Percentiles rank a stretch among this genome's conserved stretches.
These are phyloP conservation scores for Macrotyloma uniflorum DNA, from an alignment of 306 rosid genomes.

Conservation along the genomic window DNA sequence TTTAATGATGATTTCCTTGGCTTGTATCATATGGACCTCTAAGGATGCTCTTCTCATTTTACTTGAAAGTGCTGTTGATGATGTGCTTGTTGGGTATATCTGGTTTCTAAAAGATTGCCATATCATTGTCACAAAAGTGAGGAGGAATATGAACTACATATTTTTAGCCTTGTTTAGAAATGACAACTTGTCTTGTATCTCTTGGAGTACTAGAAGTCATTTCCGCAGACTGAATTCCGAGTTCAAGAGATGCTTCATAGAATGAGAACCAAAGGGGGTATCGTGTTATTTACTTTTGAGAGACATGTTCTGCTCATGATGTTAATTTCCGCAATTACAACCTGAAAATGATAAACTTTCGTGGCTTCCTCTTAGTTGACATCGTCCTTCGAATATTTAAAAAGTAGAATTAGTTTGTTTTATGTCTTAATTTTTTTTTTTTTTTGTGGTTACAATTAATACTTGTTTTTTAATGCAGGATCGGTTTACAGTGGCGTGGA, in stretches of 20 bases:
- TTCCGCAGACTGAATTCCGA: constrained; percentile 1
- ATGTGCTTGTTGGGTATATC: neutral
- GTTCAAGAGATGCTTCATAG: neutral
- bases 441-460: constrained; percentile 27
- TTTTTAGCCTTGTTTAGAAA: constrained; percentile 5
- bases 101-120: constrained; percentile 26
- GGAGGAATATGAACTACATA: neutral
- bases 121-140: constrained; percentile 4
- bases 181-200: neutral
- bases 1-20: neutral
- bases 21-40: constrained; percentile 23
- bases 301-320: constrained; percentile 7
- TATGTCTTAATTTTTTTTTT: neutral
- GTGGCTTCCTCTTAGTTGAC: constrained; percentile 8
- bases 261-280: constrained; percentile 18
- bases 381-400: constrained; percentile 16
- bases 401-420: neutral
- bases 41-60: neutral
- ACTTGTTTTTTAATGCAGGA: constrained; percentile 54
- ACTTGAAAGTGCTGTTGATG: neutral
- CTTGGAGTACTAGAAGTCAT: constrained; percentile 9
- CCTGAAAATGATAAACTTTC: neutral
- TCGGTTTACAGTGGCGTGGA: constrained; percentile 96
- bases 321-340: constrained; percentile 19
- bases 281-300: constrained; percentile 18